phyloP scores from a whole-genome alignment of 2,329 filamentous ascomycete species.

The Sporothrix mexicana region DNA sequence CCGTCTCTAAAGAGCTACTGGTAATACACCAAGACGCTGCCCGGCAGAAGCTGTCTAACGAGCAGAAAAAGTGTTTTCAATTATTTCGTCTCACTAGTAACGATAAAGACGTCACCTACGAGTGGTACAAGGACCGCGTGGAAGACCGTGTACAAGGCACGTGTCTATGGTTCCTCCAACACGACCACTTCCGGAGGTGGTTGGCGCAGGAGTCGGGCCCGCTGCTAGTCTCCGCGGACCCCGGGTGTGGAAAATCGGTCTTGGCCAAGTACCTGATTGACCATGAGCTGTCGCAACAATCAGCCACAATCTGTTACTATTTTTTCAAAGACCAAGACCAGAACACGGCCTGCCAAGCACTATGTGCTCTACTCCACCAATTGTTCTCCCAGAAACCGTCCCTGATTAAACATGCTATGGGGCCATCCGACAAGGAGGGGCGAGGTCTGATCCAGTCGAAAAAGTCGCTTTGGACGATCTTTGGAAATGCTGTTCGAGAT shows the following conservation, averaged over 20 bases:
- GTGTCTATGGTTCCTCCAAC: slow-evolving; percentile 45
- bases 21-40: not conserved
- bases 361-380: slow-evolving; percentile 51
- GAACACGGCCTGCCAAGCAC: slow-evolving; percentile 44
- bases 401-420: slow-evolving; percentile 47
- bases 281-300: slow-evolving; percentile 37
- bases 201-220: slow-evolving; percentile 40
- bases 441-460: no score
- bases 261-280: slow-evolving; percentile 47
- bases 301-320: slow-evolving; percentile 48
- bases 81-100: not conserved
- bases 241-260: slow-evolving; percentile 50
- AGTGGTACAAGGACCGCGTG: slow-evolving; percentile 44
- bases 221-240: slow-evolving; percentile 48
- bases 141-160: slow-evolving; percentile 40
- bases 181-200: slow-evolving; percentile 44
- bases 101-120: slow-evolving; percentile 39
- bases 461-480: slow-evolving; percentile 47
- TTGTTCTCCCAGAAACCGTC: slow-evolving; percentile 44
- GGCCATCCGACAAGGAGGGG: no score
- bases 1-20: not conserved
- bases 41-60: not conserved
- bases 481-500: slow-evolving; percentile 42
- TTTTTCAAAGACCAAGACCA: slow-evolving; percentile 52
- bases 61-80: not conserved